Percentiles rank a stretch among this genome's conserved stretches.
These are phyloP conservation scores for Heritiera fomes DNA, from an alignment of 345 rosid species.

Conservation along the genomic window DNA sequence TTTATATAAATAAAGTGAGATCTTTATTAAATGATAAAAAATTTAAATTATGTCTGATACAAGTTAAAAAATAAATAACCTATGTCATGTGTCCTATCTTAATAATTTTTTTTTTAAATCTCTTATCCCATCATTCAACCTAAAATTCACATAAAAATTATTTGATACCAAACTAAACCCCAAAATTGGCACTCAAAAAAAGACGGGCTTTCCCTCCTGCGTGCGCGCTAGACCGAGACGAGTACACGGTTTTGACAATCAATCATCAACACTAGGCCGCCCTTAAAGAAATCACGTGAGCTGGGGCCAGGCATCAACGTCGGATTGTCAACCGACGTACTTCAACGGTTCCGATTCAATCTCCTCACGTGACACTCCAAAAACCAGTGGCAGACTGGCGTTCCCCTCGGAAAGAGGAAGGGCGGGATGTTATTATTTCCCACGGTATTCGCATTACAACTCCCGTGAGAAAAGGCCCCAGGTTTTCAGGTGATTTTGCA, in stretches of 20 bases:
- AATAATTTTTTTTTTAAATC: no score
- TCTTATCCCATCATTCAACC: no score
- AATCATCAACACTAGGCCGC: no score
- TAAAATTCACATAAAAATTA: no score
- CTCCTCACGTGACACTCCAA: constrained; percentile 11
- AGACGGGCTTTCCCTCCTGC: not conserved
- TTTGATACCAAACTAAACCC: not conserved
- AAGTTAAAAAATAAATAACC: no score
- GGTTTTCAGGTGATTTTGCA: not conserved
- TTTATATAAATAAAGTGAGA: no score
- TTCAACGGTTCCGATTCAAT: constrained; percentile 22
- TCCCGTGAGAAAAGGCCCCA: not conserved
- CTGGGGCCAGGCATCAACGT: constrained; percentile 18
- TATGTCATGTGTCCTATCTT: no score
- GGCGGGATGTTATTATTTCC: not conserved
- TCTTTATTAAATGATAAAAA: no score
- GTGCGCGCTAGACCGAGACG: not conserved
- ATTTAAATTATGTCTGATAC: no score
- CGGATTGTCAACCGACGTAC: not conserved
- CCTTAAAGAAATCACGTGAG: constrained; percentile 19
- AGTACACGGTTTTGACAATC: constrained; percentile 21
- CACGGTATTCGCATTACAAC: not conserved
- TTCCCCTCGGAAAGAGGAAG: not conserved
- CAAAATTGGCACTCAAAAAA: not conserved
- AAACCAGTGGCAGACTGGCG: not conserved